A percentile compares a stretch with the other conserved stretches of the same genome.
These are phyloP conservation scores for Teratosphaeria zuluensis DNA, from an alignment of 2,329 filamentous ascomycete species.

Conservation along the genomic window DNA sequence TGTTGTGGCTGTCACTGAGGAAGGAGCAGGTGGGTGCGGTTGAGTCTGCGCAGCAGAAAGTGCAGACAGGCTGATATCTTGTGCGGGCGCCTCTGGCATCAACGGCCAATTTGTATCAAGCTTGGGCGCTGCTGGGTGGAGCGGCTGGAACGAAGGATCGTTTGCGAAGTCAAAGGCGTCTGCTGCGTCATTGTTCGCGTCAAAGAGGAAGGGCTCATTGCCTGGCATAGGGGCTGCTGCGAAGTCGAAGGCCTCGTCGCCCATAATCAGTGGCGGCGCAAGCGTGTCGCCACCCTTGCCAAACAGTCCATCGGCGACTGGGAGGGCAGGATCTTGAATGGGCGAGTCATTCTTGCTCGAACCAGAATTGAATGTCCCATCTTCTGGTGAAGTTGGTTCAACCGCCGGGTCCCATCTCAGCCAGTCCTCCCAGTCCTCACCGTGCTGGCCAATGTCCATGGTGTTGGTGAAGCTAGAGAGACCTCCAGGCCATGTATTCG, in stretches of 20 bases:
- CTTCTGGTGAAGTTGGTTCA: constrained; percentile 24
- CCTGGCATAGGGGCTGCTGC: constrained; percentile 9
- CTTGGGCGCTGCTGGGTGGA: constrained; percentile 11
- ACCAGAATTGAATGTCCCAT: constrained; percentile 21
- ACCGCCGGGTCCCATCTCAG: constrained; percentile 37
- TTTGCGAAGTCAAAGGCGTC: constrained; percentile 22
- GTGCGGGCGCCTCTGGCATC: constrained; percentile 10
- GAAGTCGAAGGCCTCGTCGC: constrained; percentile 22
- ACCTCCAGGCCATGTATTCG: background rate
- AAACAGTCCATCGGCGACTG: constrained; percentile 11
- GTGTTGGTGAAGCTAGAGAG: background rate
- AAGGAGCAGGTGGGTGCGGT: background rate
- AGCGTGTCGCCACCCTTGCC: constrained; percentile 15
- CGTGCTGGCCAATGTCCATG: constrained; percentile 1
- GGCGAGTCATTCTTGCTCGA: constrained; percentile 28
- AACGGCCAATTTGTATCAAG: constrained; percentile 20
- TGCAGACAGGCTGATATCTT: constrained; percentile 12
- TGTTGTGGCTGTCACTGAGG: background rate
- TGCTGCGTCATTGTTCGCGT: constrained; percentile 11
- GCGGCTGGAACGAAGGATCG: constrained; percentile 8
- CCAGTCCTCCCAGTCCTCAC: constrained; percentile 38
- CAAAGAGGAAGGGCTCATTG: constrained; percentile 21
- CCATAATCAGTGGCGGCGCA: constrained; percentile 24
- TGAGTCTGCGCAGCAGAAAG: constrained; percentile 12
- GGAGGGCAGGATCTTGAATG: constrained; percentile 22